phyloP scores from a whole-genome alignment of 345 rosid species.

The Eucalyptus virginea region DNA sequence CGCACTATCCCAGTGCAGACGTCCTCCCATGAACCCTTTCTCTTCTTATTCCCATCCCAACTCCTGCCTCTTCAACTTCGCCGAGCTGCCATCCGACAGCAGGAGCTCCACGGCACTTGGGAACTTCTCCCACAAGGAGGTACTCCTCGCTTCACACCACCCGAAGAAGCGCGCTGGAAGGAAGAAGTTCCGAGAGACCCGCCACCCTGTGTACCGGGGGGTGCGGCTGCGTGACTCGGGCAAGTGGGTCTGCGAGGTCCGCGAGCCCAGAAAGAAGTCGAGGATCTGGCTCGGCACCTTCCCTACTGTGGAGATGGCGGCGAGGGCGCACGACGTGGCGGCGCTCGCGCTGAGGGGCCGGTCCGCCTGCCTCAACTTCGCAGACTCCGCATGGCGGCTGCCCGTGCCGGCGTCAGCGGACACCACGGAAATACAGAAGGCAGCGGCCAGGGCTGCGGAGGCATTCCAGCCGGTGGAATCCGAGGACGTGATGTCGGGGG shows the following conservation, averaged over 20 bases:
- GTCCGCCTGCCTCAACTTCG: slow-evolving; percentile 76
- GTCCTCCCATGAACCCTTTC: slow-evolving; percentile 3
- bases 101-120: background rate
- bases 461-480: slow-evolving; percentile 14
- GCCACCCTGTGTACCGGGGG: slow-evolving; percentile 83
- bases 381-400: slow-evolving; percentile 70
- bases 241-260: slow-evolving; percentile 86
- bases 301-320: slow-evolving; percentile 76
- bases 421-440: slow-evolving; percentile 61
- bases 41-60: slow-evolving; percentile 2
- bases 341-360: slow-evolving; percentile 57
- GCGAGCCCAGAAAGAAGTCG: slow-evolving; percentile 75
- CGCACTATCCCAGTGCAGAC: background rate
- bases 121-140: slow-evolving; percentile 34
- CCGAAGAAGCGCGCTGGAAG: slow-evolving; percentile 78
- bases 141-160: slow-evolving; percentile 45
- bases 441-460: slow-evolving; percentile 55
- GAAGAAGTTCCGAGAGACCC: slow-evolving; percentile 79
- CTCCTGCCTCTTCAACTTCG: background rate
- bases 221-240: slow-evolving; percentile 58
- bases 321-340: slow-evolving; percentile 90
- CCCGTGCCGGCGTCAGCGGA: slow-evolving; percentile 48
- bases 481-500: slow-evolving; percentile 3
- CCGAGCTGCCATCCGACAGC: slow-evolving; percentile 8
- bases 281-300: slow-evolving; percentile 91